Base-by-base conservation (phyloP, 2,329 filamentous ascomycete genomes). In the Xylariaceae sp. region DNA sequence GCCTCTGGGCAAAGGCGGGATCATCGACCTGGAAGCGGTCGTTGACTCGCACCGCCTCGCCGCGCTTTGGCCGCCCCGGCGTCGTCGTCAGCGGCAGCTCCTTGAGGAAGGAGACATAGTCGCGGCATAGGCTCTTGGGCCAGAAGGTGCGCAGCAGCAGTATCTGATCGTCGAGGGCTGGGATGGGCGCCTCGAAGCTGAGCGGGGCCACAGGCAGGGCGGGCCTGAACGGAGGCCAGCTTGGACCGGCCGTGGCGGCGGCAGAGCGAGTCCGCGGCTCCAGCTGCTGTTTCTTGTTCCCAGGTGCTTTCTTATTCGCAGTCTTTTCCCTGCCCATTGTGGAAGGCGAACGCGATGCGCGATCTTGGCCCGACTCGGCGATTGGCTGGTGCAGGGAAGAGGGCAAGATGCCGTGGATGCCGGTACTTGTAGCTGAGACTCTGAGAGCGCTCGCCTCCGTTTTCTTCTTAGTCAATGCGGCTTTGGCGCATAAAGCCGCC, bases 21-120 rank as follows among this genome's bases (percentile, higher is more conserved):
- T 95, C 89, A 18, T 88, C 66, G 14, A 94, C 65, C 60, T 94
- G 86, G 49, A 83, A 94, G 9, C 90, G 77, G 55, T 95, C 90
- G 55, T 95, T 95, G 29, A 94, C 83, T 22, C 90, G 72, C 6
- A 86, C 72, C 1, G 88, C 88, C 35, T 92, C 80, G 30, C 84
- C 86, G 40, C 77, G 79, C 56, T 84, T 90, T 2, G 86, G 86
- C 40, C 77, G 78, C 0, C 77, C 77, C 0, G 86, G 86, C 0
- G 86, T 94, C 1, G 86, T 93, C 28, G 72, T 72, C 29, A 94
- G 63, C 0, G 85, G 79, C 3, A 94, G 61, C 0, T 36, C 40
- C 34, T 60, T 60, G 1, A 93, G 71, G 49, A 90, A 92, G 1
- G 74, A 68, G 31, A 87, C 73, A 55, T 90, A 93, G 36, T 71